Conservation (phyloP, 371 early-diverging fungal genomes). For the Lichtheimia ornata region DNA sequence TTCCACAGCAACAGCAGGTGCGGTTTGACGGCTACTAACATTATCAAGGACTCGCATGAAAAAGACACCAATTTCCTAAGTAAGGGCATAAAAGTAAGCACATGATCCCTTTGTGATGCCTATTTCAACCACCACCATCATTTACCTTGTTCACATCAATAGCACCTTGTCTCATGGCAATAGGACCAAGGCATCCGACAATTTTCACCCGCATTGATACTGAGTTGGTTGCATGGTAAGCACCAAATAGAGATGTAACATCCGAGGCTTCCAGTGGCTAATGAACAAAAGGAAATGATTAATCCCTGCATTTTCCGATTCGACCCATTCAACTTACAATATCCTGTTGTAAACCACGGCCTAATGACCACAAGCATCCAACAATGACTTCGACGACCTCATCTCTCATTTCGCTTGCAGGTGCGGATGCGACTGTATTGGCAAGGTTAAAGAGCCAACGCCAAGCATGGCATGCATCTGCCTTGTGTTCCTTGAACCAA, state of each 20-base stretch:
- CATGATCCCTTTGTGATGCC: not conserved
- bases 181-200: conserved; percentile 73
- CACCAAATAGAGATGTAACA: conserved; percentile 52
- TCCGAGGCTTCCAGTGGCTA: conserved; percentile 52
- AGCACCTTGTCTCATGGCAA: conserved; percentile 74
- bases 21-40: conserved; percentile 32
- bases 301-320: no score
- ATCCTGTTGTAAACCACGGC: conserved; percentile 63
- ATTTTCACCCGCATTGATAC: conserved; percentile 69
- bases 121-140: not conserved
- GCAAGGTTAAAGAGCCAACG: conserved; percentile 61
- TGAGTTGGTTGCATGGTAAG: conserved; percentile 40
- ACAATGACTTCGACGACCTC: conserved; percentile 62
- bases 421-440: conserved; percentile 33
- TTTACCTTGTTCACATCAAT: conserved; percentile 73
- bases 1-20: conserved; percentile 67
- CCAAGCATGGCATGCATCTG: conserved; percentile 65
- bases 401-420: conserved; percentile 43
- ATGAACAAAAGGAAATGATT: not conserved
- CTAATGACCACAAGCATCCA: conserved; percentile 76
- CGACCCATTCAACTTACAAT: conserved; percentile 44
- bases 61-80: conserved; percentile 37
- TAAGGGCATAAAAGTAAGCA: not conserved
- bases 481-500: conserved; percentile 64
- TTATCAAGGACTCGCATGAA: conserved; percentile 37